Conservation (phyloP, 176 grass and related monocot species). For the Tillandsia fasciculata region DNA sequence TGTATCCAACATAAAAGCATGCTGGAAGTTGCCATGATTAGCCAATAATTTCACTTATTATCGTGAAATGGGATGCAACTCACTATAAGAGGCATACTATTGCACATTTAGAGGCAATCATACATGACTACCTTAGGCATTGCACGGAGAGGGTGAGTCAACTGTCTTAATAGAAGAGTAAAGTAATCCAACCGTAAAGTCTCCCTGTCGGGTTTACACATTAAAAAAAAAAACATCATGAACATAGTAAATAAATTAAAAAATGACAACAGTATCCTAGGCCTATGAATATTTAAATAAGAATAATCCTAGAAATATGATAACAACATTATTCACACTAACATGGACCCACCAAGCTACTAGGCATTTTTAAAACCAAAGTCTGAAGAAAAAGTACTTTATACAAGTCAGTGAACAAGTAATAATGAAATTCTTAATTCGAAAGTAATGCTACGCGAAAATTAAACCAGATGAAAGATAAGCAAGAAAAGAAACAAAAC, state of each 20-base stretch:
- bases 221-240: slow-evolving; percentile 5
- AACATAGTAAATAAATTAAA: not conserved
- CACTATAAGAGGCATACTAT: not conserved
- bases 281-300: not conserved
- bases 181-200: slow-evolving; percentile 77
- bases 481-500: no score
- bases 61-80: not conserved
- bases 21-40: not conserved
- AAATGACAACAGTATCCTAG: not conserved
- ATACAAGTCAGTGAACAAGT: no score
- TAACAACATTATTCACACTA: not conserved
- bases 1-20: not conserved
- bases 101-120: not conserved
- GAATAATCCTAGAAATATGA: not conserved
- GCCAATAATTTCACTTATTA: not conserved
- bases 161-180: slow-evolving; percentile 64
- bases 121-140: slow-evolving; percentile 51
- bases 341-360: not conserved
- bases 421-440: no score
- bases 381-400: no score
- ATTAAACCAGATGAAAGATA: no score
- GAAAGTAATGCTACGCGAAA: not conserved
- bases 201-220: slow-evolving; percentile 29
- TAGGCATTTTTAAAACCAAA: no score
- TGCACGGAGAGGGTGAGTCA: slow-evolving; percentile 55